Base-by-base conservation (phyloP, 805 yeast species). In the Scheffersomyces ergatensis region DNA sequence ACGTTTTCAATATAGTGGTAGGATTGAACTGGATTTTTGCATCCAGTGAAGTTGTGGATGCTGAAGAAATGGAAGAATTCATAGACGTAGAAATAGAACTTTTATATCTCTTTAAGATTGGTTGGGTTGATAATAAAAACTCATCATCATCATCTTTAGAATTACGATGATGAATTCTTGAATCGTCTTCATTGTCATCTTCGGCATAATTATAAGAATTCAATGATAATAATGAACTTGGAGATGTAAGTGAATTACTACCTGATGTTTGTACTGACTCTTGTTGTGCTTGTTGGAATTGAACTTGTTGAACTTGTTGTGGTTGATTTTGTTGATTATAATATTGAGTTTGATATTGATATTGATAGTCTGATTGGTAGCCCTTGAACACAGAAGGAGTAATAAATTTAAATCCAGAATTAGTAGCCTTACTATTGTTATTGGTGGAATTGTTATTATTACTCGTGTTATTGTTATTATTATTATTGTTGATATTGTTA, bases 141-240 rank as follows among this genome's bases (percentile, higher is more conserved):
- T 29, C 32, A 4, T 29, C 32, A 4, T 29, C 32, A 15, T 29
- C 32, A 14, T 29, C 17, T 29, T 29, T n/a, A 14, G 13, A 5
- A 29, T n/a, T 15, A 29, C 32, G 32, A 29, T n/a, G 17, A 15
- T 6, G 17, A 14, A 6, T 7, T 14, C 18, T 5, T 5, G 5
- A 5, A 14, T 29, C 32, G 5, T 29, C 32, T 9, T 31, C 40
- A 30, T 33, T 29, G 25, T 37, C 33, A 32, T 45, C 47, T 5
- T 37, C 56, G 33, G 54, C 58, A 40, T 55, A 54, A 39, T 52
- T 45, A 40, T 51, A 55, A 15, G 65, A 56, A 37, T 57, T 60
- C 39, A 66, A 55, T 37, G 67, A 60, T 34, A 66, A 55, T 17
- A 67, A 55, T 34, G 68, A 62, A 25, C 63, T 55, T 13, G 72